Evolutionary conservation across 2,329 filamentous ascomycete species (phyloP).

Genomic region (Dryadomyces sulphureus): DNA sequence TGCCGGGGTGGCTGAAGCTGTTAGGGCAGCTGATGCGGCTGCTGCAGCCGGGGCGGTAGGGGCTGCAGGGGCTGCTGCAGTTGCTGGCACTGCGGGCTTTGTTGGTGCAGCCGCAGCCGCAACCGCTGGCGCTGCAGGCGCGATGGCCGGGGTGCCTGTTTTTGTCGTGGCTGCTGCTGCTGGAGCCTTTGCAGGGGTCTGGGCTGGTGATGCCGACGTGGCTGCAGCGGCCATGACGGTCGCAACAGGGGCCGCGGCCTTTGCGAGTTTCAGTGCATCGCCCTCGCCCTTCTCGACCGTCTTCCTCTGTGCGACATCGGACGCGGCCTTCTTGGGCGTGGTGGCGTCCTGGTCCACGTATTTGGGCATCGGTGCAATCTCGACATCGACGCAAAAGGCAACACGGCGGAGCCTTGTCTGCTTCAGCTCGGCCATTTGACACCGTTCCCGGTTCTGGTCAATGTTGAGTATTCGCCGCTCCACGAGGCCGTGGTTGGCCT

Average conservation of each 20-base stretch:
- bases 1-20: constrained; percentile 37
- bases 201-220: too few species aligned
- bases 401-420: constrained; percentile 72
- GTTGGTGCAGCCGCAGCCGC: not conserved
- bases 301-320: constrained; percentile 36
- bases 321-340: constrained; percentile 21
- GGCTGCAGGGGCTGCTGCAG: not conserved
- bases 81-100: not conserved
- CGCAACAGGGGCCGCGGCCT: too few species aligned
- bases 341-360: constrained; percentile 48
- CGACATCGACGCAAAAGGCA: constrained; percentile 92
- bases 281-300: constrained; percentile 58
- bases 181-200: too few species aligned
- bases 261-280: constrained; percentile 53
- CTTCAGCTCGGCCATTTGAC: constrained; percentile 63
- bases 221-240: too few species aligned
- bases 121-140: not conserved
- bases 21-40: constrained; percentile 23
- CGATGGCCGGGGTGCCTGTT: constrained; percentile 36
- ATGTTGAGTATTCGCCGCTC: constrained; percentile 75
- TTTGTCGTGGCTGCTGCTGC: constrained; percentile 16
- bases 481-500: constrained; percentile 52
- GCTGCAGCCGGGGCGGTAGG: too few species aligned
- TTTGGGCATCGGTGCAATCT: constrained; percentile 78
- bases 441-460: constrained; percentile 65